phyloP scores from a whole-genome alignment of 2,329 filamentous ascomycete genomes.

The Ilyonectria destructans region DNA sequence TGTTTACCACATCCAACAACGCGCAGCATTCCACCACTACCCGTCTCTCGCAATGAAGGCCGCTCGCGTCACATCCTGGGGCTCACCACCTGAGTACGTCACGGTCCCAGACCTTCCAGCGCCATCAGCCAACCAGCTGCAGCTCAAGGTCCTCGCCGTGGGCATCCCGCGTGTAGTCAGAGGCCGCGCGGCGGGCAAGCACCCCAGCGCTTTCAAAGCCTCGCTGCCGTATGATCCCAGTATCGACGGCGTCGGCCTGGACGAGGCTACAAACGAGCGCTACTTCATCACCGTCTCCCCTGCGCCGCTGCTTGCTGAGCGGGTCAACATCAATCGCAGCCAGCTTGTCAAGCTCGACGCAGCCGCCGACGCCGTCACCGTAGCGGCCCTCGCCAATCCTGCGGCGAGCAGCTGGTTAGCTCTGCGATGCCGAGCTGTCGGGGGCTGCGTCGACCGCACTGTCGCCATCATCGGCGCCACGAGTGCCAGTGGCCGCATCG shows the following conservation, averaged over 20 bases:
- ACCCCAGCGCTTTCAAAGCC: constrained; percentile 13
- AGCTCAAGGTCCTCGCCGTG: constrained; percentile 22
- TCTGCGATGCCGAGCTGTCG: constrained; percentile 18
- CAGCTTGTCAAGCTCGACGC: constrained; percentile 27
- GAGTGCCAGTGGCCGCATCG: constrained; percentile 30
- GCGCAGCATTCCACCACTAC: constrained; percentile 6
- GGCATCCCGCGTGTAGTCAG: constrained; percentile 20
- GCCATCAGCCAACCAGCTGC: constrained; percentile 10
- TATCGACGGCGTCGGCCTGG: constrained; percentile 29
- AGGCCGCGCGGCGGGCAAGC: constrained; percentile 13
- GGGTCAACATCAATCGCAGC: constrained; percentile 22
- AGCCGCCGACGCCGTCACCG: constrained; percentile 19
- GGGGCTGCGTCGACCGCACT: constrained; percentile 17
- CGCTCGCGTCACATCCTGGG: constrained; percentile 18
- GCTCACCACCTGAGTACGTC: constrained; percentile 13
- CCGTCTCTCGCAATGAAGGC: constrained; percentile 8
- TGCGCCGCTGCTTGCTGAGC: constrained; percentile 24
- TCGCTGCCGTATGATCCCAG: constrained; percentile 30
- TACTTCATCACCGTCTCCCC: constrained; percentile 26
- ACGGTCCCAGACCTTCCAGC: constrained; percentile 11
- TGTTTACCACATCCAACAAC: not conserved
- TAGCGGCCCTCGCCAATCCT: constrained; percentile 30
- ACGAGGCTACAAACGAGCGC: constrained; percentile 28
- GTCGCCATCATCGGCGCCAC: constrained; percentile 34
- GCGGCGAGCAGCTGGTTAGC: constrained; percentile 32